Percentiles rank a stretch among this genome's conserved stretches.
Conservation (phyloP, 805 yeast species). For the Ogataea ramenticola region DNA sequence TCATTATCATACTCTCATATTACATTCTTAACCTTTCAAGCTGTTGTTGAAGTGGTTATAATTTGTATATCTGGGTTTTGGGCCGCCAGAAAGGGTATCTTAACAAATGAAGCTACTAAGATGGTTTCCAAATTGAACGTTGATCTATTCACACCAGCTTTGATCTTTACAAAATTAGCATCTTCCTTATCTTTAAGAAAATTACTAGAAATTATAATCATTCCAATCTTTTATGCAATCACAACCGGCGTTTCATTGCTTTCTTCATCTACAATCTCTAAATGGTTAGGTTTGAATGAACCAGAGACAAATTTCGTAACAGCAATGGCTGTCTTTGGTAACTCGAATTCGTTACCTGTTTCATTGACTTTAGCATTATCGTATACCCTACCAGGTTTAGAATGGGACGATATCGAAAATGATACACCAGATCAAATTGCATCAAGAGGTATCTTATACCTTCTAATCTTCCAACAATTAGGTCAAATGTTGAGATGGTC, state of each 20-base stretch:
- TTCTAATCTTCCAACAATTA: slow-evolving; percentile 72
- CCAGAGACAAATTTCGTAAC: slow-evolving; percentile 87
- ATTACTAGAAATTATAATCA: slow-evolving; percentile 70
- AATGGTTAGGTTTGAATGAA: slow-evolving; percentile 49
- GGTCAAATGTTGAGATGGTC: slow-evolving; percentile 83
- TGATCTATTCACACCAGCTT: slow-evolving; percentile 89
- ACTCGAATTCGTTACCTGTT: slow-evolving; percentile 91
- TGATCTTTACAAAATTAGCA: slow-evolving; percentile 78
- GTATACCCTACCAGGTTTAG: slow-evolving; percentile 64
- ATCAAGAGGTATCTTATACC: slow-evolving; percentile 67
- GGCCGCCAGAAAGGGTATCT: slow-evolving; percentile 68
- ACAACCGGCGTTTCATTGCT: slow-evolving; percentile 70
- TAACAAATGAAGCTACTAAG: slow-evolving; percentile 70
- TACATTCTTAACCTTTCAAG: slow-evolving; percentile 76
- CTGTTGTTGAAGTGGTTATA: slow-evolving; percentile 83
- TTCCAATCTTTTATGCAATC: slow-evolving; percentile 78
- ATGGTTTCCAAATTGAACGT: slow-evolving; percentile 74
- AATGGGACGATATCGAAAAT: slow-evolving; percentile 66
- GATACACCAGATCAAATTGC: slow-evolving; percentile 68
- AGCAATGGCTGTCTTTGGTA: slow-evolving; percentile 96
- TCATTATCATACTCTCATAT: slow-evolving; percentile 26
- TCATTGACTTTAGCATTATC: slow-evolving; percentile 77
- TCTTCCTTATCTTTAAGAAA: slow-evolving; percentile 65
- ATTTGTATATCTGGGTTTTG: slow-evolving; percentile 82
- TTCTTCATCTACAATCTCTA: slow-evolving; percentile 52